A percentile compares a stretch with the other conserved stretches of the same genome.
Evolutionary conservation across 176 grass and related monocot genomes (phyloP).

Genomic region (Echinochloa phyllopogon): DNA sequence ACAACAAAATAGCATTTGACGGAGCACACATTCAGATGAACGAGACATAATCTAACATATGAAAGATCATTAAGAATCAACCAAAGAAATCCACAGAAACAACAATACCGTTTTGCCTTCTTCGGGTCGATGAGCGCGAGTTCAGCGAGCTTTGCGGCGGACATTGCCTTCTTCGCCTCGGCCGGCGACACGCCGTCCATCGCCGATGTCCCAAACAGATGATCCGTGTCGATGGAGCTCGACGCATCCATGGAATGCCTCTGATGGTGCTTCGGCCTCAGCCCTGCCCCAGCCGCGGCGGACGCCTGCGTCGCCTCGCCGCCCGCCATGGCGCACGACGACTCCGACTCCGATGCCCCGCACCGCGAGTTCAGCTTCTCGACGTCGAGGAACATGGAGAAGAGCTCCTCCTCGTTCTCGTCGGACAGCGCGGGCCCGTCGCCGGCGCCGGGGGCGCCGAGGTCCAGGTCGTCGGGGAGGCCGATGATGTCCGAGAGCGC

Average conservation of each 20-base stretch:
- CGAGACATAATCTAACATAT: not conserved
- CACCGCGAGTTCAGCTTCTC: conserved; percentile 65
- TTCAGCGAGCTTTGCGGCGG: conserved; percentile 74
- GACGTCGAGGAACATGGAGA: conserved; percentile 65
- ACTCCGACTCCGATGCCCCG: conserved; percentile 50
- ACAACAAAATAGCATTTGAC: not conserved
- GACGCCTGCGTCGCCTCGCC: not conserved
- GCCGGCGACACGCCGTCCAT: conserved; percentile 47
- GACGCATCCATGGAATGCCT: conserved; percentile 77
- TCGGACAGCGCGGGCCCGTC: conserved; percentile 55
- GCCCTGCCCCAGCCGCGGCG: not conserved
- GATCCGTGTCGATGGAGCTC: conserved; percentile 52
- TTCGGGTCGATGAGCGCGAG: conserved; percentile 77
- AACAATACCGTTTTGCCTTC: conserved; percentile 76
- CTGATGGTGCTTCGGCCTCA: conserved; percentile 62
- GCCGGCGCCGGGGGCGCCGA: conserved; percentile 48
- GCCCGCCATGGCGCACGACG: conserved; percentile 31
- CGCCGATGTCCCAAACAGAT: conserved; percentile 50
- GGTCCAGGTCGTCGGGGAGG: conserved; percentile 64
- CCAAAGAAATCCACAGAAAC: not conserved
- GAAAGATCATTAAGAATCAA: not conserved
- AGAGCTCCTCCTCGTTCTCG: conserved; percentile 73
- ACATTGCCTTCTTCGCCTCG: conserved; percentile 71
- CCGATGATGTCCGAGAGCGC: conserved; percentile 78
- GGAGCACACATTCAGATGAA: conserved; percentile 25